phyloP scores from a whole-genome alignment of 1,284 basidiomycete genomes.

The Ustilago loliicola region DNA sequence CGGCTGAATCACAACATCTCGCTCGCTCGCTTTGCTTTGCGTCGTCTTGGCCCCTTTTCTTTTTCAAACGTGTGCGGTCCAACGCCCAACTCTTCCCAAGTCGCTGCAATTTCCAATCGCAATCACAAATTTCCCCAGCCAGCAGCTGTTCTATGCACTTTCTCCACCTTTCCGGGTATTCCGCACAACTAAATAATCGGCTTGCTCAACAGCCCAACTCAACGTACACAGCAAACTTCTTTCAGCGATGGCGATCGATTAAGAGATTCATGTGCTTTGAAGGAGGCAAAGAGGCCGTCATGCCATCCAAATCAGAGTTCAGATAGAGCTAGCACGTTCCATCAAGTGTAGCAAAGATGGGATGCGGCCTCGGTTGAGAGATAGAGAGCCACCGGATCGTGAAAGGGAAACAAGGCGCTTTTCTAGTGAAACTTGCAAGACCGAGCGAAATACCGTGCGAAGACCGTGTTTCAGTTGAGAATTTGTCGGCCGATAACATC shows the following conservation, averaged over 20 bases:
- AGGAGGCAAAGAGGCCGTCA: neutral
- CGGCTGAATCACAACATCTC: slow-evolving; percentile 16
- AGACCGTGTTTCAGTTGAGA: neutral
- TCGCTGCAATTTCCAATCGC: neutral
- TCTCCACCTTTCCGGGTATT: slow-evolving; percentile 24
- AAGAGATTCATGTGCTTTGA: no score
- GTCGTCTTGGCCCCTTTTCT: neutral
- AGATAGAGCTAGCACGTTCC: neutral
- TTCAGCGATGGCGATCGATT: neutral
- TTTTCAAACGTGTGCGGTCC: neutral
- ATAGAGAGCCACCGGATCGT: slow-evolving; percentile 1
- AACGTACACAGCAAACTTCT: neutral
- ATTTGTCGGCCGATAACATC: slow-evolving; percentile 5
- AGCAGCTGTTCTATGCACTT: neutral
- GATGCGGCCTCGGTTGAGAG: neutral
- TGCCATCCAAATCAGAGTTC: neutral
- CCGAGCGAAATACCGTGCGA: slow-evolving; percentile 6
- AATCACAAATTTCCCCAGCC: slow-evolving; percentile 1
- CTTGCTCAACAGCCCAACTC: neutral
- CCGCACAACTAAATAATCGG: slow-evolving; percentile 5
- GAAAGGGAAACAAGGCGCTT: slow-evolving; percentile 1
- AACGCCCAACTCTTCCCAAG: neutral
- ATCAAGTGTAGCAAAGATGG: neutral
- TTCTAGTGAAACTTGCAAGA: neutral
- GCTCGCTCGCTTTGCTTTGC: neutral